phyloP scores from a whole-genome alignment of 2,329 filamentous ascomycete genomes.

The Leptographium lundbergii region DNA sequence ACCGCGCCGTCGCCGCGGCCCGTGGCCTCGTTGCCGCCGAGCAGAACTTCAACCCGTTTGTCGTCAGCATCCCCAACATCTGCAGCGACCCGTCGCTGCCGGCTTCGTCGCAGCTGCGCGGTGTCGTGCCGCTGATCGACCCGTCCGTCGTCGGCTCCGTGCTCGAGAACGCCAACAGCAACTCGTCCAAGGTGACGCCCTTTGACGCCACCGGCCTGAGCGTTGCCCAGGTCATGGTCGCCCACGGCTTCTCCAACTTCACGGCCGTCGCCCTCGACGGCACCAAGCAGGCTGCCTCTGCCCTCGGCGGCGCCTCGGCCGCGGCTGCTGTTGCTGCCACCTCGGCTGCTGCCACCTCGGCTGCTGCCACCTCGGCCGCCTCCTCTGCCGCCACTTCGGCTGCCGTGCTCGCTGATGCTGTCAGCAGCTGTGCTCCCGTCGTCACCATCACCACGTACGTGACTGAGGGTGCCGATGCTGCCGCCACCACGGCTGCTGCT shows the following conservation, averaged over 20 bases:
- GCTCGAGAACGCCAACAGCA: constrained; percentile 47
- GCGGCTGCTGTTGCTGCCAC: constrained; percentile 10
- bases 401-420: neutral
- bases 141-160: constrained; percentile 46
- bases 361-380: neutral
- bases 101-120: constrained; percentile 45
- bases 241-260: constrained; percentile 52
- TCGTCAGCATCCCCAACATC: constrained; percentile 44
- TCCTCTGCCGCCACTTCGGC: neutral
- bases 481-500: neutral
- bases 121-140: constrained; percentile 56
- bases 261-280: constrained; percentile 24
- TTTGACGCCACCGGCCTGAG: constrained; percentile 49
- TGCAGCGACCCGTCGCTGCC: constrained; percentile 53
- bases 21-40: constrained; percentile 14
- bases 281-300: constrained; percentile 9
- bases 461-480: neutral
- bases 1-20: constrained; percentile 48
- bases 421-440: neutral
- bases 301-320: constrained; percentile 20
- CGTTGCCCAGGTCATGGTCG: constrained; percentile 49
- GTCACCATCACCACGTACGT: constrained; percentile 2
- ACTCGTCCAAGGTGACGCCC: constrained; percentile 35
- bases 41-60: constrained; percentile 33
- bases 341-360: constrained; percentile 3